Evolutionary conservation across 179 eudicot genomes (phyloP).

Genomic region (Corrigiola litoralis): DNA sequence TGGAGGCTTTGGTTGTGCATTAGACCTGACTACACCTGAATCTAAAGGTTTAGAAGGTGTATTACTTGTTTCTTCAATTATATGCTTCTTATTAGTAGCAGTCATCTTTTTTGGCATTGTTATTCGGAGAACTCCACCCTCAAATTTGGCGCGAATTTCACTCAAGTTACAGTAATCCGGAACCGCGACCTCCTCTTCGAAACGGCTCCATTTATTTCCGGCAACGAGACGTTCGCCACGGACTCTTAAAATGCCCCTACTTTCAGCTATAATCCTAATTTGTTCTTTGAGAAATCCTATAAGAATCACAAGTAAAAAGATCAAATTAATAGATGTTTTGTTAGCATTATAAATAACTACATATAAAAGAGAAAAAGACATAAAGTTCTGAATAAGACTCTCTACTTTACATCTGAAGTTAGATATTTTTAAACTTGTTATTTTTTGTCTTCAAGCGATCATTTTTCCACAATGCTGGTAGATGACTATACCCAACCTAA

Average conservation of each 20-base stretch:
- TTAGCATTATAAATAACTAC: background rate
- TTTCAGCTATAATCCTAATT: constrained; percentile 54
- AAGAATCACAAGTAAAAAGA: background rate
- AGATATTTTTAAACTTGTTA: no score
- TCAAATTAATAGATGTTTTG: background rate
- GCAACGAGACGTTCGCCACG: constrained; percentile 49
- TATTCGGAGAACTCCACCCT: constrained; percentile 43
- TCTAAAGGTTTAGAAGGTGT: background rate
- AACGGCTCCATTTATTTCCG: constrained; percentile 59
- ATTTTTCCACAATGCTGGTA: no score
- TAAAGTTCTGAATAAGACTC: no score
- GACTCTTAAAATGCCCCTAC: constrained; percentile 38
- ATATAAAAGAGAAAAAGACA: no score
- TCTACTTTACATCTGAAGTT: no score
- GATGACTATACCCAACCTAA: no score
- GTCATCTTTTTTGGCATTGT: constrained; percentile 42
- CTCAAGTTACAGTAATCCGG: constrained; percentile 45
- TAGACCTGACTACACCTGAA: constrained; percentile 2
- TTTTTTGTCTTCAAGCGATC: no score
- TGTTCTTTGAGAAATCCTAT: constrained; percentile 62
- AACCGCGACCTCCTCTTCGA: constrained; percentile 44
- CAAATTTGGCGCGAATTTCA: constrained; percentile 56
- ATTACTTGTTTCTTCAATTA: background rate
- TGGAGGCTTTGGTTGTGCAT: background rate
- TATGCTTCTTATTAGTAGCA: background rate